Conservation (phyloP, 2,329 filamentous ascomycete genomes). For the Ambrosiella cleistominuta region DNA sequence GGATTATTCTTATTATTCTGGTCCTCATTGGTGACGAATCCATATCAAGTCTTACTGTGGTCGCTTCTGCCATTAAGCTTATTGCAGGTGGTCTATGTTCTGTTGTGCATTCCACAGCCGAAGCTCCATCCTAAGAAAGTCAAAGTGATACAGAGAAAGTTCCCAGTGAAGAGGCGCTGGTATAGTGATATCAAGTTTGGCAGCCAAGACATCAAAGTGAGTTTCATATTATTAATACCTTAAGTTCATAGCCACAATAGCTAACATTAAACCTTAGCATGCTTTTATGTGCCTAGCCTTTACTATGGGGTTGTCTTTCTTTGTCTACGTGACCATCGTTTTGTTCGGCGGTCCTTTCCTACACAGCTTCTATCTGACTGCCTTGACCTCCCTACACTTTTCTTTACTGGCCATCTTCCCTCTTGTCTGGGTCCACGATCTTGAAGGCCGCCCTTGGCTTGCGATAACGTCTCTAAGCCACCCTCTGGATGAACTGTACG, state of each 20-base stretch:
- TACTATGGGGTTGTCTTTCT: constrained; percentile 53
- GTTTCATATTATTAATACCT: too few species aligned
- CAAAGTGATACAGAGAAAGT: too few species aligned
- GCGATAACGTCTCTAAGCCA: constrained; percentile 46
- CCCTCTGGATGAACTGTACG: constrained; percentile 72
- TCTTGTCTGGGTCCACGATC: constrained; percentile 70
- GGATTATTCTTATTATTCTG: too few species aligned
- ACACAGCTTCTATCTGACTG: constrained; percentile 59
- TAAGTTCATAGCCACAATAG: neutral
- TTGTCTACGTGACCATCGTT: constrained; percentile 46
- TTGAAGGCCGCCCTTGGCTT: constrained; percentile 55
- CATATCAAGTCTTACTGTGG: too few species aligned
- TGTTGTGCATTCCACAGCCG: too few species aligned
- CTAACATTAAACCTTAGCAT: neutral
- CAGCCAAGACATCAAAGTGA: too few species aligned
- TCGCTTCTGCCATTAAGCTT: too few species aligned
- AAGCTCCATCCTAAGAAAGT: neutral
- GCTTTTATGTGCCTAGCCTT: constrained; percentile 30
- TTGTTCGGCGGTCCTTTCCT: constrained; percentile 86
- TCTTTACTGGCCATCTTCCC: constrained; percentile 62
- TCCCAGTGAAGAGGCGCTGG: too few species aligned
- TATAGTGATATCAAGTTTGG: too few species aligned
- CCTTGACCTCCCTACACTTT: constrained; percentile 66
- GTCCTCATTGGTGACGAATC: too few species aligned
- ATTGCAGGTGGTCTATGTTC: too few species aligned